phyloP scores from a whole-genome alignment of 495 filamentous ascomycete genomes.

The Cenococcum geophilum region DNA sequence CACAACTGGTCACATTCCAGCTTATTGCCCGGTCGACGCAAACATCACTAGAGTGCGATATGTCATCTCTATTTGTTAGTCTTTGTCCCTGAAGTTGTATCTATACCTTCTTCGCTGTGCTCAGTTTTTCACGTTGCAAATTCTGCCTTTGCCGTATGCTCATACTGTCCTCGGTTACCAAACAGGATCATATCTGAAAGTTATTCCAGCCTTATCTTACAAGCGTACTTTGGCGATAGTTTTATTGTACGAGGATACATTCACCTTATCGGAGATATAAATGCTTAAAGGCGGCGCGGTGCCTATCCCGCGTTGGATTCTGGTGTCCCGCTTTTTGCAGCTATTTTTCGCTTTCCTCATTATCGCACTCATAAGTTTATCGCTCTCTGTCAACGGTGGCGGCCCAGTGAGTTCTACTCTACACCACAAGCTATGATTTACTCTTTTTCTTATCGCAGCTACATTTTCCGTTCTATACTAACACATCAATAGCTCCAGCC shows the following conservation, averaged over 20 bases:
- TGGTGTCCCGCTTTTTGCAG: constrained; percentile 21
- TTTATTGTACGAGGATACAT: not conserved
- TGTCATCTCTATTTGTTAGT: not conserved
- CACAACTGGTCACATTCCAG: not conserved
- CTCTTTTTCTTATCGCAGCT: not conserved
- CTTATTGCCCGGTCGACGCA: not conserved
- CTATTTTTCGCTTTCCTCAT: constrained; percentile 21
- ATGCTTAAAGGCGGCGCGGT: constrained; percentile 22
- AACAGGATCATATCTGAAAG: not conserved
- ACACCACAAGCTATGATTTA: too few species aligned
- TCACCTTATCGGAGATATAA: constrained; percentile 7
- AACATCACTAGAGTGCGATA: too few species aligned
- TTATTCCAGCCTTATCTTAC: not conserved
- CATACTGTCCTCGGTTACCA: not conserved
- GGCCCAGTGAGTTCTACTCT: constrained; percentile 18
- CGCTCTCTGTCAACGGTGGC: constrained; percentile 15
- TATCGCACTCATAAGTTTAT: constrained; percentile 20
- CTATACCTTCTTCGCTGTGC: not conserved
- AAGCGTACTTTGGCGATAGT: not conserved
- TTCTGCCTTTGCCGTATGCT: not conserved
- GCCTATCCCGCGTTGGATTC: constrained; percentile 24
- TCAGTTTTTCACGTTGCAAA: not conserved
- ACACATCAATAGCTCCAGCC: constrained; percentile 31
- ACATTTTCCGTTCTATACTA: not conserved
- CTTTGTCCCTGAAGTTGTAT: not conserved